A percentile compares a stretch with the other conserved stretches of the same genome.
These are phyloP conservation scores for Trichoderma pleuroti DNA, from an alignment of 2,329 filamentous ascomycete species.

Conservation along the genomic window DNA sequence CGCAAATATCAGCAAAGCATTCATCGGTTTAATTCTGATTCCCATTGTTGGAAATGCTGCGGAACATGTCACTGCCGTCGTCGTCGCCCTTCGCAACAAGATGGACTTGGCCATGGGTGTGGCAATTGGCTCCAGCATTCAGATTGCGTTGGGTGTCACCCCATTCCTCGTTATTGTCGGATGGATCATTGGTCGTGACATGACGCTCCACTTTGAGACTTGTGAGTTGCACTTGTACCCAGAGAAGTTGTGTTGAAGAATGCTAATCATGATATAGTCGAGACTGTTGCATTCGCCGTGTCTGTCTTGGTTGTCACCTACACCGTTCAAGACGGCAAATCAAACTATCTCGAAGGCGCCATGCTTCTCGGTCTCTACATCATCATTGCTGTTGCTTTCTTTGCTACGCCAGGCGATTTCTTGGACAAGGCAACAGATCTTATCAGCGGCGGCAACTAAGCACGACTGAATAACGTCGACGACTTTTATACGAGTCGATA, in stretches of 20 bases:
- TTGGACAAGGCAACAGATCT: slow-evolving; percentile 37
- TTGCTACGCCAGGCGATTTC: slow-evolving; percentile 49
- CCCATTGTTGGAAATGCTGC: slow-evolving; percentile 79
- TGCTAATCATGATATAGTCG: slow-evolving; percentile 44
- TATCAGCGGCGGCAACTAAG: neutral
- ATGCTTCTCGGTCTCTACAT: slow-evolving; percentile 57
- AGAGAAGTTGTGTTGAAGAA: neutral
- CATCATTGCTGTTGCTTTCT: slow-evolving; percentile 60
- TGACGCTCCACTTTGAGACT: slow-evolving; percentile 77
- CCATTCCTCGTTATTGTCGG: slow-evolving; percentile 76
- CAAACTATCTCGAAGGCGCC: slow-evolving; percentile 78
- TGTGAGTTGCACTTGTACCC: slow-evolving; percentile 30
- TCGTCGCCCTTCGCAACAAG: slow-evolving; percentile 74
- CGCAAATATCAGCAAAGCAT: slow-evolving; percentile 72
- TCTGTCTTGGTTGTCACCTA: slow-evolving; percentile 73
- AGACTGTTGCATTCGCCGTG: slow-evolving; percentile 74
- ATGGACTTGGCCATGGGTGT: slow-evolving; percentile 73
- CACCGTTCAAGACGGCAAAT: slow-evolving; percentile 76
- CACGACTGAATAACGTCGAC: neutral
- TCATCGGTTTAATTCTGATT: slow-evolving; percentile 75
- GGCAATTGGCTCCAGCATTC: slow-evolving; percentile 76
- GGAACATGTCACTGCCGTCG: slow-evolving; percentile 77
- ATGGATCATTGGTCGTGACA: slow-evolving; percentile 69
- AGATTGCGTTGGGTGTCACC: slow-evolving; percentile 78
- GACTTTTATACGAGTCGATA: neutral